phyloP scores from a whole-genome alignment of 371 early-diverging fungal genomes.

The Haplosporangium sp. region DNA sequence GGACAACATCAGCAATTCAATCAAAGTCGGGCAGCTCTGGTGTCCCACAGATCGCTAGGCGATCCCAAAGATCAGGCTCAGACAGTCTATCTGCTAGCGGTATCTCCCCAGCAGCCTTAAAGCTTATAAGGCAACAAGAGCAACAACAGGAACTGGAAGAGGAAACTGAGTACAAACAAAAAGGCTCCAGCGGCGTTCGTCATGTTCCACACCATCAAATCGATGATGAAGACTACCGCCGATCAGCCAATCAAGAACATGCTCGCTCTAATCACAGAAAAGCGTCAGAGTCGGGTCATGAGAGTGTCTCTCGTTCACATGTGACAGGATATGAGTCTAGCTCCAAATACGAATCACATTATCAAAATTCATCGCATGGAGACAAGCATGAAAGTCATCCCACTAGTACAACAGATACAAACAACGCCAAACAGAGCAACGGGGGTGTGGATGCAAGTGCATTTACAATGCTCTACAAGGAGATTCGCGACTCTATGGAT shows the following conservation, averaged over 20 bases:
- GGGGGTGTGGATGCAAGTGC: slow-evolving; percentile 47
- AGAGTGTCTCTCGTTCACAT: slow-evolving; percentile 1
- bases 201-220: slow-evolving; percentile 9
- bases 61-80: slow-evolving; percentile 24
- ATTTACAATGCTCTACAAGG: slow-evolving; percentile 51
- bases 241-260: slow-evolving; percentile 9
- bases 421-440: slow-evolving; percentile 12
- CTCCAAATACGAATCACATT: slow-evolving; percentile 1
- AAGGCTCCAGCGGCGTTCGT: neutral
- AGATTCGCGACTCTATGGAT: slow-evolving; percentile 56
- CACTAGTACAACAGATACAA: neutral
- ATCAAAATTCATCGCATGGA: slow-evolving; percentile 8
- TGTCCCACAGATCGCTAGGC: neutral
- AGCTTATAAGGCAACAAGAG: slow-evolving; percentile 31
- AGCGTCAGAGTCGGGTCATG: slow-evolving; percentile 9
- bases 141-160: slow-evolving; percentile 37
- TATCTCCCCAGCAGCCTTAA: slow-evolving; percentile 35
- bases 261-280: slow-evolving; percentile 6
- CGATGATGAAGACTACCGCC: slow-evolving; percentile 17
- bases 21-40: neutral
- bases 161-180: slow-evolving; percentile 6
- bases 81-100: slow-evolving; percentile 6
- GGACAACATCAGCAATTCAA: slow-evolving; percentile 1
- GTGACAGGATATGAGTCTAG: slow-evolving; percentile 20
- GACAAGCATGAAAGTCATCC: neutral